Conservation (phyloP, 768 basidiomycete species). For the Daedaleopsis nitida region DNA sequence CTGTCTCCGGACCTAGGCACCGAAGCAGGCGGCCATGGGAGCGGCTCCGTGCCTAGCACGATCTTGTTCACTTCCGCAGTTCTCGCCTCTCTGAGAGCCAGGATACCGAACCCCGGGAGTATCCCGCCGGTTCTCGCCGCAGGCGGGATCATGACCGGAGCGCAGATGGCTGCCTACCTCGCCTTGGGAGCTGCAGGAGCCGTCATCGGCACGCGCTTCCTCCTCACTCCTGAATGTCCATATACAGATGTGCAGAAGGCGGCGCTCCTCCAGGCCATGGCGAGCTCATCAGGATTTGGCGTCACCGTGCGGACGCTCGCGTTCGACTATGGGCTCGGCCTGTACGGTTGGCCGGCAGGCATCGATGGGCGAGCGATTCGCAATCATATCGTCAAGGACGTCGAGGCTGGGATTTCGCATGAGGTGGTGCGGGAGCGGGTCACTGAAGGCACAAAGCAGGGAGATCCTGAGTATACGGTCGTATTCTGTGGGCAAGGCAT, state of each 20-base stretch:
- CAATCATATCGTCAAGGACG: slow-evolving; percentile 60
- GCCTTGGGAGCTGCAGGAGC: slow-evolving; percentile 68
- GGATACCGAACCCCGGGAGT: slow-evolving; percentile 16
- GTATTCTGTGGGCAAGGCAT: slow-evolving; percentile 74
- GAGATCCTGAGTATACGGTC: slow-evolving; percentile 46
- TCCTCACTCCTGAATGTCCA: slow-evolving; percentile 63
- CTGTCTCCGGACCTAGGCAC: slow-evolving; percentile 46
- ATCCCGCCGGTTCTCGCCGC: slow-evolving; percentile 67
- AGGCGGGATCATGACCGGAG: slow-evolving; percentile 68
- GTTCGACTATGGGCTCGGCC: slow-evolving; percentile 36
- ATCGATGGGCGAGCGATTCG: slow-evolving; percentile 50
- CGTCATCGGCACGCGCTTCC: slow-evolving; percentile 75
- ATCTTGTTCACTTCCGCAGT: slow-evolving; percentile 60
- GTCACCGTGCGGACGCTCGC: slow-evolving; percentile 33
- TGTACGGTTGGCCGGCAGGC: slow-evolving; percentile 36
- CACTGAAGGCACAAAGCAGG: slow-evolving; percentile 43
- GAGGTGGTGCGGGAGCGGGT: slow-evolving; percentile 46
- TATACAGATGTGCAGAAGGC: slow-evolving; percentile 37
- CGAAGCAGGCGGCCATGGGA: slow-evolving; percentile 82
- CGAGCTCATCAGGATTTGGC: slow-evolving; percentile 4
- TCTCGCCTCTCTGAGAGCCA: slow-evolving; percentile 38
- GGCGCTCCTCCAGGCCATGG: slow-evolving; percentile 30
- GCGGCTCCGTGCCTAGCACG: slow-evolving; percentile 55
- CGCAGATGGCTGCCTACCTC: slow-evolving; percentile 66
- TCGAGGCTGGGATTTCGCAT: slow-evolving; percentile 49